These are phyloP conservation scores for Boletus pseudo-olivaceus DNA, from an alignment of 768 basidiomycete species.

Conservation along the genomic window DNA sequence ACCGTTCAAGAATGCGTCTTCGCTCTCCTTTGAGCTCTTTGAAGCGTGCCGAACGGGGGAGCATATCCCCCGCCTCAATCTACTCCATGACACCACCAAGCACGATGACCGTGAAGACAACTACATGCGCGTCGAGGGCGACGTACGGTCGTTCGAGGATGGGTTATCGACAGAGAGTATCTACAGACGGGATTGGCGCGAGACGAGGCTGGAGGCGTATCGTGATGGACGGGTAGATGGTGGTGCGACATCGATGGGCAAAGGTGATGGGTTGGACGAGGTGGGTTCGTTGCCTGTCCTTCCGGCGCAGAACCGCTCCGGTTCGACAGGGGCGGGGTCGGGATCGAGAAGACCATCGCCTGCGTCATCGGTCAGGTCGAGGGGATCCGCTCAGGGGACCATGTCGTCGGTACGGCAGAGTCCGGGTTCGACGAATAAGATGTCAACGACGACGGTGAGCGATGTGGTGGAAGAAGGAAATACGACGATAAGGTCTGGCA, in stretches of 20 bases:
- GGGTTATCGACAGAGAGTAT: conserved; percentile 57
- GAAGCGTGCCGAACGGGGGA: conserved; percentile 65
- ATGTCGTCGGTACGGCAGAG: conserved; percentile 41
- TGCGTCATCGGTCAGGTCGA: conserved; percentile 48
- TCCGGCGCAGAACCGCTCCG: conserved; percentile 11
- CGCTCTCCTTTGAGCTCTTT: conserved; percentile 71
- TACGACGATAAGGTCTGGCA: not conserved
- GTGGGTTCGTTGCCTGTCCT: conserved; percentile 28
- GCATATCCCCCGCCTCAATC: conserved; percentile 26
- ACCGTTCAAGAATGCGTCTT: conserved; percentile 61
- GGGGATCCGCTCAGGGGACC: conserved; percentile 27
- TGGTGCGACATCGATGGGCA: not conserved
- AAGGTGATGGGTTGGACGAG: conserved; percentile 30
- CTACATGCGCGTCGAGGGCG: conserved; percentile 35
- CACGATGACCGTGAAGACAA: conserved; percentile 22
- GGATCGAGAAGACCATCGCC: conserved; percentile 42
- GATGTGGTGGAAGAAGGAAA: conserved; percentile 45
- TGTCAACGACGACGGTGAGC: conserved; percentile 42
- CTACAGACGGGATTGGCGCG: conserved; percentile 75
- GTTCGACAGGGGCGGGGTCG: conserved; percentile 9
- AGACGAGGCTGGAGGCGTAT: conserved; percentile 46
- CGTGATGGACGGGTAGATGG: conserved; percentile 16
- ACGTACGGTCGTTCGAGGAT: conserved; percentile 63
- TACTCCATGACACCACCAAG: not conserved
- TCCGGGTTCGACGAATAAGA: conserved; percentile 41